Conservation (phyloP, 495 filamentous ascomycete genomes). For the Aspergillus indologenus region DNA sequence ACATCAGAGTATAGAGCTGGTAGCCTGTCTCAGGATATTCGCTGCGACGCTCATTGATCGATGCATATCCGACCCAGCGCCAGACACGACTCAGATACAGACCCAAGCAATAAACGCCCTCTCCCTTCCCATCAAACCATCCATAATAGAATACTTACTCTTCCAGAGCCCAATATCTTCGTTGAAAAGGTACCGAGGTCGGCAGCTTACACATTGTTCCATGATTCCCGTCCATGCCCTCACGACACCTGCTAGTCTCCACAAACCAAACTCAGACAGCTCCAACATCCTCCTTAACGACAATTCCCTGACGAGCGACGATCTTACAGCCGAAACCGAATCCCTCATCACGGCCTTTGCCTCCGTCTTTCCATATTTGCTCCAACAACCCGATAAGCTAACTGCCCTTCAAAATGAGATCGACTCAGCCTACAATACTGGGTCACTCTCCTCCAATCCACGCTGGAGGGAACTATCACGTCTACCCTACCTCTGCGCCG, state of each 20-base stretch:
- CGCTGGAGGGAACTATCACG: constrained; percentile 13
- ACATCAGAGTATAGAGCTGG: constrained; percentile 12
- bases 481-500: constrained; percentile 22
- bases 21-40: constrained; percentile 12
- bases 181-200: constrained; percentile 13
- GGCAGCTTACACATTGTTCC: background rate
- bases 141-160: constrained; percentile 13
- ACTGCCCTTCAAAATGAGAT: constrained; percentile 14
- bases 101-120: background rate
- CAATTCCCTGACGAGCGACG: background rate
- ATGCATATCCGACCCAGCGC: background rate
- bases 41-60: constrained; percentile 12
- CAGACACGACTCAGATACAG: background rate
- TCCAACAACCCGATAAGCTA: constrained; percentile 2
- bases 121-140: background rate
- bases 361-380: constrained; percentile 10
- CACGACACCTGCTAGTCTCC: background rate
- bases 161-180: constrained; percentile 9
- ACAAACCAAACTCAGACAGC: background rate
- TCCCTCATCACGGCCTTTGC: constrained; percentile 10
- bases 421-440: constrained; percentile 3
- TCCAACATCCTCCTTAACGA: background rate
- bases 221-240: background rate
- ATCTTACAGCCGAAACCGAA: background rate
- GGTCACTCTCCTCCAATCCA: background rate